Conservation (phyloP, 306 rosid species). For the Trifolium repens region DNA sequence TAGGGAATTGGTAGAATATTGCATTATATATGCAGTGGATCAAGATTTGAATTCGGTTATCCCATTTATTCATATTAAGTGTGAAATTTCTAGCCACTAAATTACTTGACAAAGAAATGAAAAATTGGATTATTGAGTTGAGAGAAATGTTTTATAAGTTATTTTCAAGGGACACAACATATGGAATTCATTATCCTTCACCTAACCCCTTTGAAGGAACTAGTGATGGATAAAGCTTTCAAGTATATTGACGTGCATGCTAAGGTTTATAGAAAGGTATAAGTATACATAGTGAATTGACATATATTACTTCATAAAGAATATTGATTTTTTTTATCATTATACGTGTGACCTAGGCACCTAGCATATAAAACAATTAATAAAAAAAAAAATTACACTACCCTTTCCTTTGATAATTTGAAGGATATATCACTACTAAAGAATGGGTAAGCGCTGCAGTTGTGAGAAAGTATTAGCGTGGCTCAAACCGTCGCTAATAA, state of each 20-base stretch:
- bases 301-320: not conserved
- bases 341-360: not conserved
- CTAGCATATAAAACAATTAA: not conserved
- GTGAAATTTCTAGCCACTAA: too few species aligned
- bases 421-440: too few species aligned
- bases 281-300: not conserved
- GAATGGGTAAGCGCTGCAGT: too few species aligned
- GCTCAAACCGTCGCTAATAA: too few species aligned
- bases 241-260: not conserved
- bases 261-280: not conserved
- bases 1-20: too few species aligned
- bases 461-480: too few species aligned
- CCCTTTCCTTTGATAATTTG: too few species aligned
- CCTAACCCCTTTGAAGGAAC: conserved; percentile 7
- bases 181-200: not conserved
- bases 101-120: too few species aligned
- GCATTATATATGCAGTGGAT: too few species aligned
- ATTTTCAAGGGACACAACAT: not conserved
- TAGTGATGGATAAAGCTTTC: not conserved
- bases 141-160: not conserved
- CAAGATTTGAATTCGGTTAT: too few species aligned
- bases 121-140: not conserved
- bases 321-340: not conserved
- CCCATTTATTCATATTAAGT: too few species aligned
- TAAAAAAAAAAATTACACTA: too few species aligned